A percentile compares a stretch with the other conserved stretches of the same genome.
phyloP scores from a whole-genome alignment of 1,139 yeast genomes.

The Geotrichum phurueaensis region DNA sequence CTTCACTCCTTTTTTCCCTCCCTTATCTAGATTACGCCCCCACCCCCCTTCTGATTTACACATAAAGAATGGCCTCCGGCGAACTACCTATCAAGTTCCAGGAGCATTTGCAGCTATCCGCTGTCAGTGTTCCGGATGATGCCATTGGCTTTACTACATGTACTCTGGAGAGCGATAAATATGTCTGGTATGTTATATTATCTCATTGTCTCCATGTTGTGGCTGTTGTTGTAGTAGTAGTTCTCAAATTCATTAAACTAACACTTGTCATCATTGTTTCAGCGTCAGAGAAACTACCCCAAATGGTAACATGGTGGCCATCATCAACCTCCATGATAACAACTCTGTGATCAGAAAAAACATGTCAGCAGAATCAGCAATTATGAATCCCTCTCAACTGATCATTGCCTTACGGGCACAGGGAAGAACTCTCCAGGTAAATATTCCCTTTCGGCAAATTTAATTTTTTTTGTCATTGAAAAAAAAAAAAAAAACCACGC shows the following conservation, averaged over 20 bases:
- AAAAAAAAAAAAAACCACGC: not conserved
- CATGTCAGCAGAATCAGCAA: constrained; percentile 97
- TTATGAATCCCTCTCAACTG: constrained; percentile 85
- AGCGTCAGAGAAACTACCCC: constrained; percentile 78
- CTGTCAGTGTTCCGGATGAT: constrained; percentile 75
- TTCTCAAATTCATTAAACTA: not conserved
- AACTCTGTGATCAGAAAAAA: constrained; percentile 74
- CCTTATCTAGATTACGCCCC: not conserved
- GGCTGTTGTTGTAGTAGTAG: not conserved
- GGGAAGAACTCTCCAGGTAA: constrained; percentile 79
- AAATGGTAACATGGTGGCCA: constrained; percentile 78
- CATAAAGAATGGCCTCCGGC: constrained; percentile 23
- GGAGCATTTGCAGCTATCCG: constrained; percentile 82
- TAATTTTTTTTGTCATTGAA: constrained; percentile 1
- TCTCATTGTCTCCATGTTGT: not conserved
- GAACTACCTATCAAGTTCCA: constrained; percentile 96
- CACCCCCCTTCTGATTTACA: not conserved
- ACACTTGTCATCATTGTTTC: not conserved
- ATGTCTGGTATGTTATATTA: constrained; percentile 45
- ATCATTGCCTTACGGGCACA: constrained; percentile 93
- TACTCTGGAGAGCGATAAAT: constrained; percentile 87
- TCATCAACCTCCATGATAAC: constrained; percentile 74
- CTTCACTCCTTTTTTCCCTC: not conserved
- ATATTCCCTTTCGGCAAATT: not conserved
- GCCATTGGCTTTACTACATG: constrained; percentile 90